phyloP scores from a whole-genome alignment of 192 early-diverging fungal species.

The Entomortierella beljakovae region DNA sequence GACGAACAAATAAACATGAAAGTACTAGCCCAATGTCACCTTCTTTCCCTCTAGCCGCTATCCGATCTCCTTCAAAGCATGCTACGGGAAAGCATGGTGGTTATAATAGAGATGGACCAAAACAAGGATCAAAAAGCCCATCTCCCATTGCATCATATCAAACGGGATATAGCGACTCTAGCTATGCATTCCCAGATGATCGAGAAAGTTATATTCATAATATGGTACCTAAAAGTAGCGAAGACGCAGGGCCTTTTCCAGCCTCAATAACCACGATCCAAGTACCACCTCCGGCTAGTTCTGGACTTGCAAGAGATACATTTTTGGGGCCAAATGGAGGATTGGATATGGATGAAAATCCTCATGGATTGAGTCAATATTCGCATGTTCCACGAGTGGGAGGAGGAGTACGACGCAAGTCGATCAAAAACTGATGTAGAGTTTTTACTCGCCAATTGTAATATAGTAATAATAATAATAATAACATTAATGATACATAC shows the following conservation, averaged over 20 bases:
- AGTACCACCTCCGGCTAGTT: too few relatives aligned
- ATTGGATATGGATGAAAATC: background rate
- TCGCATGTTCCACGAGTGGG: conserved; percentile 26
- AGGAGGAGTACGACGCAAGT: conserved; percentile 33
- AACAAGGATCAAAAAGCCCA: too few relatives aligned
- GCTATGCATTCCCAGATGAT: too few relatives aligned
- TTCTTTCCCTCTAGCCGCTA: conserved; percentile 14
- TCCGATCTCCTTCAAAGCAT: background rate
- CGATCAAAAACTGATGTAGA: conserved; percentile 17
- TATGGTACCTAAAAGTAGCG: too few relatives aligned
- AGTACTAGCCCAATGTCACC: conserved; percentile 5
- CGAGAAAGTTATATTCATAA: too few relatives aligned
- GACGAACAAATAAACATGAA: background rate
- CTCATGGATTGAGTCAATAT: conserved; percentile 1
- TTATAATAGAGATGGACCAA: background rate
- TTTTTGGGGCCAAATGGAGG: background rate
- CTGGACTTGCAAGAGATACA: too few relatives aligned
- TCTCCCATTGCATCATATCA: too few relatives aligned
- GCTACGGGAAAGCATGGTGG: background rate
- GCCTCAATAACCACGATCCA: too few relatives aligned
- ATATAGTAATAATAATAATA: background rate
- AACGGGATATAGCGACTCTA: too few relatives aligned
- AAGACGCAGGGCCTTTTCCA: too few relatives aligned
- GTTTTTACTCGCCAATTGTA: too few relatives aligned
- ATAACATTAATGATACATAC: too few relatives aligned